Evolutionary conservation across 2,329 filamentous ascomycete species (phyloP), one percentile per base, ranked within the genome.

Genomic region (Trichophaea hybrida): DNA sequence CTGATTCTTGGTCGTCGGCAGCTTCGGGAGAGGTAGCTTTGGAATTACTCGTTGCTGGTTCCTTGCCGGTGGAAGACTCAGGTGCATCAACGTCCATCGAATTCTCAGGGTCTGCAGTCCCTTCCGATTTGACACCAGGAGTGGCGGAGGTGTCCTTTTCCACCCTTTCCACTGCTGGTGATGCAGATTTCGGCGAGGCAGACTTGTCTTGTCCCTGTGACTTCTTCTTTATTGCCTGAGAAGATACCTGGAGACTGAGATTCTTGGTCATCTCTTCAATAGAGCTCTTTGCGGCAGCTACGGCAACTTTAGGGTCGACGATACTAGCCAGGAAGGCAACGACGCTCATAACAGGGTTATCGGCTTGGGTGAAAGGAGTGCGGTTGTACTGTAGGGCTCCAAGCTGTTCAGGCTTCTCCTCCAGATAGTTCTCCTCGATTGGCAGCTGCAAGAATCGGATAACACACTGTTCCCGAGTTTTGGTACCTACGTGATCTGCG

Each of bases 341-440:
- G 1, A 97, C 93, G 17, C 90, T 95, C 80, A 98, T 85, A 64
- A 98, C 88, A 0, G 94, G 91, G 72, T 97, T 98, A 69, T 98
- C 93, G 12, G 86, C 84, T 70, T 94, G 88, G 71, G 82, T 90
- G 72, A 97, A 93, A 0, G 93, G 93, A 12, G 64, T 66, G 54
- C 67, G 66, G 54, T 66, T 64, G 52, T 68, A 69, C 55, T 69
- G 67, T 50, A 95, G 78, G 63, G 88, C 83, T 6, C 90, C 90
- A 61, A 85, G 80, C 55, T 88, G 80, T 59, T 82, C 79, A 6
- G 79, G 77, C 68, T 91, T 84, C 6, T 88, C 82, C 68, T 97
- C 90, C 7, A 96, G 77, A 70, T 96, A 98, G 72, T 94, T 94
- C 75, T 96, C 91, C 72, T 97, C 93, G 63, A 98, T 98, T 67